Evolutionary conservation across 116 monocot species (phyloP), one percentile per base, ranked within the genome.

Genomic region (Cymodocea nodosa): DNA sequence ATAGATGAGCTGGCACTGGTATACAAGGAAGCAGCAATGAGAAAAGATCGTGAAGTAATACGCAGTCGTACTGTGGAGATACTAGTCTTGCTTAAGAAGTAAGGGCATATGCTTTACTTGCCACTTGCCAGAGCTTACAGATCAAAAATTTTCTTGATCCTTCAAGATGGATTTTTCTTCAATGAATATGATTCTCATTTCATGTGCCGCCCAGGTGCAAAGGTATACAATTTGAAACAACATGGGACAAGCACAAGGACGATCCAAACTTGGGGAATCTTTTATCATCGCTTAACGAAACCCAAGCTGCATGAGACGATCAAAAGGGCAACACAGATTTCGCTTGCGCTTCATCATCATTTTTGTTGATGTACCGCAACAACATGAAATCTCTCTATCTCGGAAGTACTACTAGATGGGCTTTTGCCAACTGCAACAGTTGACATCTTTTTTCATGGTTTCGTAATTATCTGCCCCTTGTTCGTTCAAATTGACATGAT

Each of bases 1-100:
- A 76, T 91, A 57, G 91, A 91, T 74, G 88, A 91, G 71, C 81
- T 97, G 35, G 66, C 70, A 65, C 66, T 80, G 51, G 66, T 91
- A 18, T 97, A 86, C 82, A 97, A 97, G 75, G 84, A 85, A 64
- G 68, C 75, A 51, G 79, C 86, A 53, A 67, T 59, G 30, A 75
- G 85, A 72, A 82, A 80, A 15, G 82, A 59, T 34, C 75, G 82
- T 17, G 86, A 88, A 74, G 68, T 60, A 24, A 60, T 91, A 49
- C 81, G 74, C 16, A 63, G 36, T 22, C 71, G 63, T 34, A 87
- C 88, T 71, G n/a, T 87, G 18, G 68, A 86, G 35, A 82, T 78
- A 50, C 64, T 97, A 56, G 24, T 79, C n/a, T 70, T 88, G 56
- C 82, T 97, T 37, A 80, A 81, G 23, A 71, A 72, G 92, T 97